These are phyloP conservation scores for Phyllosticta citribraziliensis DNA, from an alignment of 2,329 filamentous ascomycete genomes.

Conservation along the genomic window DNA sequence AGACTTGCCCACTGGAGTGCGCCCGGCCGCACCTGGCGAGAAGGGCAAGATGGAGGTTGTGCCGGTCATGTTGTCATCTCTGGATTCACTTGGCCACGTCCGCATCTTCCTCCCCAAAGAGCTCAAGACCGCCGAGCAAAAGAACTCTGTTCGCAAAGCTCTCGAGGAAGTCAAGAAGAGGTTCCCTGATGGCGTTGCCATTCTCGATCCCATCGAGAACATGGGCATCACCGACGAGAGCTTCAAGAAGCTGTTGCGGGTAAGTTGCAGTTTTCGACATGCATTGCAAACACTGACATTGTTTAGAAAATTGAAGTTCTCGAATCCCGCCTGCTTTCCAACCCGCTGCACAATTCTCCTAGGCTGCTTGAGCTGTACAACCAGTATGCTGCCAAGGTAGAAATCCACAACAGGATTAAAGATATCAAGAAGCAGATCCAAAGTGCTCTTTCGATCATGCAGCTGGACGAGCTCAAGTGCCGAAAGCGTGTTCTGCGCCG, in stretches of 20 bases:
- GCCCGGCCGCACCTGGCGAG: constrained; percentile 52
- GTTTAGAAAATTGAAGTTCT: constrained; percentile 86
- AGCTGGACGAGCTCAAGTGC: constrained; percentile 92
- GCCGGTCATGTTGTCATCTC: constrained; percentile 74
- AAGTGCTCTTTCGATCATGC: constrained; percentile 76
- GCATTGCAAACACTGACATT: background rate
- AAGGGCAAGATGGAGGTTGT: constrained; percentile 69
- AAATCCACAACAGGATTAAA: constrained; percentile 70
- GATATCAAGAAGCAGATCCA: constrained; percentile 77
- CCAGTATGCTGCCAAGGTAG: constrained; percentile 74
- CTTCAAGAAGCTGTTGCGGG: constrained; percentile 78
- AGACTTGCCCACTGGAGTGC: constrained; percentile 55
- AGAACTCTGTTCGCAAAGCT: constrained; percentile 56
- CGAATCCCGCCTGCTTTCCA: constrained; percentile 78
- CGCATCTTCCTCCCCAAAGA: constrained; percentile 76
- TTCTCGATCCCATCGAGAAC: constrained; percentile 88
- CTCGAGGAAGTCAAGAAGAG: constrained; percentile 73
- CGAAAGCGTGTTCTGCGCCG: constrained; percentile 91
- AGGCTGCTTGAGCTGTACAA: constrained; percentile 76
- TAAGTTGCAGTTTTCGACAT: constrained; percentile 22
- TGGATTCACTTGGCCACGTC: constrained; percentile 76
- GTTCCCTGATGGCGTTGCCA: constrained; percentile 84
- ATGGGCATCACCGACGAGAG: constrained; percentile 89
- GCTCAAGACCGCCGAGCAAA: constrained; percentile 55
- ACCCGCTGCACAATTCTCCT: constrained; percentile 85